Evolutionary conservation across 2,329 filamentous ascomycete species (phyloP), one percentile per base, ranked within the genome.

Genomic region (Beauveria bassiana): DNA sequence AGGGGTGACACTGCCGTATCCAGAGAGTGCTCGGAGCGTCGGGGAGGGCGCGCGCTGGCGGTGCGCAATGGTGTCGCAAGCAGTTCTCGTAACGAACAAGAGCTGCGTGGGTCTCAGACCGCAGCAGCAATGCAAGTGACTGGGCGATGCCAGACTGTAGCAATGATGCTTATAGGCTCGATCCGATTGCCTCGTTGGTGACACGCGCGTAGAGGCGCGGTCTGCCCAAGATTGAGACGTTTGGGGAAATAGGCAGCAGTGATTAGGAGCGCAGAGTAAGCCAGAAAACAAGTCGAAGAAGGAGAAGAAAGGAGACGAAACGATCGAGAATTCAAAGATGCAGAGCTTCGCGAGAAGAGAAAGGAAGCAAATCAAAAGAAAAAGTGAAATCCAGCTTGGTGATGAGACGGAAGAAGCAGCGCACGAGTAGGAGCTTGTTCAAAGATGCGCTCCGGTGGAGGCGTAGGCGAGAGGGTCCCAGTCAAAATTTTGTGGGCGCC

Each of bases 1-100:
- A 49, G 31, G 28, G 38, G 61, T 61, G 57, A 58, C 62, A 49
- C 42, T 51, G 43, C 57, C 62, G 62, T 59, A 58, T 61, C 51
- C 40, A 34, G 45, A 26, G 24, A n/a, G 22, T 28, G 38, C 9
- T 62, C 16, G 10, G 53, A 42, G 43, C 24, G 47, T 46, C 53
- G 59, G 52, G 52, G 16, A 53, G 31, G 47, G 18, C 6, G 45
- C 45, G 38, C 45, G 50, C 20, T n/a, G 40, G 42, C 16, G 34
- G 45, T 51, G 51, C 43, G 59, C 59, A 45, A 52, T 46, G 18
- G 38, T 26, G 28, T 55, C 43, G 51, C 42, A 43, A 49, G 45
- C 31, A 24, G 52, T 7, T 20, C 49, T 46, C 42, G 1, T 34
- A 20, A 16, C 16, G 28, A 45, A 38, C 34, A 14, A 50, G n/a